phyloP scores from a whole-genome alignment of 257 asterid genomes.

The Echites panduratus region DNA sequence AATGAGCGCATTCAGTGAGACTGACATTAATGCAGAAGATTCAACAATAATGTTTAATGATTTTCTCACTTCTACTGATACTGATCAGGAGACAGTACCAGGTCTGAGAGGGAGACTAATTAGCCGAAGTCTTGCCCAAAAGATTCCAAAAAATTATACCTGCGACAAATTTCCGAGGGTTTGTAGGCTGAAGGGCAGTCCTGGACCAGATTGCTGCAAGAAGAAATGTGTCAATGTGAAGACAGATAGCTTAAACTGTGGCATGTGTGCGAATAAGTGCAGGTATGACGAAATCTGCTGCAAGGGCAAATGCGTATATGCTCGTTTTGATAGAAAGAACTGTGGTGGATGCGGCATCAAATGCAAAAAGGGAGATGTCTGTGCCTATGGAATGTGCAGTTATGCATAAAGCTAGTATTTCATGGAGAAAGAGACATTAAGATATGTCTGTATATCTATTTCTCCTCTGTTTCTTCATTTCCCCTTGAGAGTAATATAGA shows the following conservation, averaged over 20 bases:
- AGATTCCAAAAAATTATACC: constrained; percentile 15
- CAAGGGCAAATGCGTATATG: constrained; percentile 23
- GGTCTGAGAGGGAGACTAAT: constrained; percentile 4
- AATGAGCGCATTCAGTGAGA: neutral
- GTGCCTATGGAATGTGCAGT: constrained; percentile 29
- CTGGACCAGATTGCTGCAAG: constrained; percentile 32
- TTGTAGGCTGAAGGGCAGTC: constrained; percentile 25
- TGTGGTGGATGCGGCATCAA: constrained; percentile 32
- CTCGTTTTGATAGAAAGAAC: constrained; percentile 22
- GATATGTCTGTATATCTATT: neutral
- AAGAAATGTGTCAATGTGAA: constrained; percentile 33
- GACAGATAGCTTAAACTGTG: constrained; percentile 27
- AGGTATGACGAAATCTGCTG: constrained; percentile 26
- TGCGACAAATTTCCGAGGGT: constrained; percentile 30
- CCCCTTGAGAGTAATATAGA: neutral
- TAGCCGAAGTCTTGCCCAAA: constrained; percentile 19
- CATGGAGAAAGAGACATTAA: neutral
- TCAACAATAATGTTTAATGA: neutral
- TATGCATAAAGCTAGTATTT: constrained; percentile 17
- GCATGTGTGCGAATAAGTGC: constrained; percentile 28
- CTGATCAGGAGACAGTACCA: no score
- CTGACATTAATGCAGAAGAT: neutral
- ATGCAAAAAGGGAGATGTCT: constrained; percentile 24
- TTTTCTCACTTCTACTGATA: neutral
- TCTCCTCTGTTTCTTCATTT: neutral